These are phyloP conservation scores for Stemphylium vesicarium DNA, from an alignment of 2,329 filamentous ascomycete genomes.

Conservation along the genomic window DNA sequence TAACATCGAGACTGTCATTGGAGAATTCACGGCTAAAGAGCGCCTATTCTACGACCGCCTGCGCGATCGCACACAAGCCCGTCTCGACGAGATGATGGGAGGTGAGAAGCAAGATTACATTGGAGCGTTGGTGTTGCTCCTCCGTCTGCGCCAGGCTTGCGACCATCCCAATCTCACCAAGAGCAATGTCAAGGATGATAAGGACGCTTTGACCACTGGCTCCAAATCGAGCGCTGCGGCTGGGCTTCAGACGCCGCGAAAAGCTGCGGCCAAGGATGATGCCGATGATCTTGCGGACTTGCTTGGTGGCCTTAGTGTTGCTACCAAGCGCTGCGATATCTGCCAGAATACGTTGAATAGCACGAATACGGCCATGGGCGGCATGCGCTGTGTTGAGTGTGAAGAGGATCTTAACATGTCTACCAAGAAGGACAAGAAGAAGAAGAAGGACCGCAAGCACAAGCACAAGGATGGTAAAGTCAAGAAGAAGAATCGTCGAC, in stretches of 20 bases:
- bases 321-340: conserved; percentile 79
- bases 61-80: conserved; percentile 82
- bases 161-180: conserved; percentile 91
- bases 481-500: conserved; percentile 44
- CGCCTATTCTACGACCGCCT: conserved; percentile 84
- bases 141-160: conserved; percentile 89
- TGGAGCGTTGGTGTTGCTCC: conserved; percentile 87
- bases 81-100: conserved; percentile 87
- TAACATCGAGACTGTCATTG: conserved; percentile 80
- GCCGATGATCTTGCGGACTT: conserved; percentile 85
- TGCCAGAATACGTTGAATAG: conserved; percentile 73
- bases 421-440: conserved; percentile 45
- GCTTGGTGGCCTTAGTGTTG: conserved; percentile 82
- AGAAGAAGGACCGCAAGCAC: conserved; percentile 56
- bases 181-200: conserved; percentile 84
- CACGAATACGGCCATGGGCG: conserved; percentile 60
- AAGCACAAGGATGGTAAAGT: conserved; percentile 33
- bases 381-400: conserved; percentile 74
- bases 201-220: conserved; percentile 77
- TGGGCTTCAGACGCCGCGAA: conserved; percentile 43
- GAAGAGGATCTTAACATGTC: conserved; percentile 71
- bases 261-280: conserved; percentile 60
- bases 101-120: conserved; percentile 84
- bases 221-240: conserved; percentile 51
- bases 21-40: conserved; percentile 80